These are phyloP conservation scores for Phytophthora syringae DNA, from an alignment of 352 stramenopile genomes.

Conservation along the genomic window DNA sequence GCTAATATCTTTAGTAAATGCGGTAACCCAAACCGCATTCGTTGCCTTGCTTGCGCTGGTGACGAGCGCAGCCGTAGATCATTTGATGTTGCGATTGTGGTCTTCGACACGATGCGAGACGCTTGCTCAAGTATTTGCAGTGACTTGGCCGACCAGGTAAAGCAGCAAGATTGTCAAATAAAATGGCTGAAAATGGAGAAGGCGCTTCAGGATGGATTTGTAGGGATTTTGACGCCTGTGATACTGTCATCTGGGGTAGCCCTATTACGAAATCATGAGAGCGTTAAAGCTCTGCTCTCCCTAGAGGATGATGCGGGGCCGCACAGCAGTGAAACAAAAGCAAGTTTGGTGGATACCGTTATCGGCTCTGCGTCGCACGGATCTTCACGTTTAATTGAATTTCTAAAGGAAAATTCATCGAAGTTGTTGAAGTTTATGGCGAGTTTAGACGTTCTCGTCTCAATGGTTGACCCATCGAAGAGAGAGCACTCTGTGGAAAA, in stretches of 20 bases:
- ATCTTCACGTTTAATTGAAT: constrained; percentile 18
- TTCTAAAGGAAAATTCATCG: constrained; percentile 34
- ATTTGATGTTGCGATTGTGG: constrained; percentile 26
- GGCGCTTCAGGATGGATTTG: constrained; percentile 41
- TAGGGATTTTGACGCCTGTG: constrained; percentile 47
- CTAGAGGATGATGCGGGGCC: not conserved
- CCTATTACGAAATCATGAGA: constrained; percentile 39
- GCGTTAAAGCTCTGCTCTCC: constrained; percentile 13
- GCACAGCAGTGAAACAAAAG: not conserved
- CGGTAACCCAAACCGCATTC: constrained; percentile 50
- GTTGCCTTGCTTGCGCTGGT: constrained; percentile 11
- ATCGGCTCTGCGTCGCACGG: not conserved
- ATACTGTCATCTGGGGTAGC: constrained; percentile 46
- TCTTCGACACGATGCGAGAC: constrained; percentile 36
- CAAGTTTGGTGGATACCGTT: not conserved
- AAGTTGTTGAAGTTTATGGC: constrained; percentile 44
- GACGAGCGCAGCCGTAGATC: constrained; percentile 4
- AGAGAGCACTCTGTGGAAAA: constrained; percentile 45
- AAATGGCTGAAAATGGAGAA: constrained; percentile 30
- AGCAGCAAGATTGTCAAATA: constrained; percentile 8
- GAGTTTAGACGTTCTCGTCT: constrained; percentile 40
- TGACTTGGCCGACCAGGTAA: constrained; percentile 22
- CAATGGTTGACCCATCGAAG: constrained; percentile 35
- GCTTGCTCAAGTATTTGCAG: constrained; percentile 35
- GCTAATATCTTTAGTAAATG: constrained; percentile 53